phyloP scores from a whole-genome alignment of 148 eudicot genomes.

The Nyssa sinensis region DNA sequence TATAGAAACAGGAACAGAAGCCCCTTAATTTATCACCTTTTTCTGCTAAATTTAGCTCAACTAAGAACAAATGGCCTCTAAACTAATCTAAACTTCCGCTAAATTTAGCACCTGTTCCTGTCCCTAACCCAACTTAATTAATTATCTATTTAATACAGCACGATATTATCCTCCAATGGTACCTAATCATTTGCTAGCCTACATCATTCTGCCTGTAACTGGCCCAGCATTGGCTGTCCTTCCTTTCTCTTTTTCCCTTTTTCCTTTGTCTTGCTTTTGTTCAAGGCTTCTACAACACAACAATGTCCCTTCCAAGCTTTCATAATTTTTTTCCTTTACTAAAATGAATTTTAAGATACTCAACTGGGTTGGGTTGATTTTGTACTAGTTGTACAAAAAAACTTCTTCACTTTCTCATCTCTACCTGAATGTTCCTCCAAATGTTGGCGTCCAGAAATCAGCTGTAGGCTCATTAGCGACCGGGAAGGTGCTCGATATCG shows the following conservation, averaged over 20 bases:
- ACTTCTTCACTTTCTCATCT: slow-evolving; percentile 3
- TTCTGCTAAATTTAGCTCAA: slow-evolving; percentile 36
- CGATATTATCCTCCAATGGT: slow-evolving; percentile 1
- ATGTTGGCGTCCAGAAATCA: slow-evolving; percentile 92
- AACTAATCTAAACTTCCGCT: slow-evolving; percentile 34
- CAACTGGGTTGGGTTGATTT: not conserved
- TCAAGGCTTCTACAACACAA: slow-evolving; percentile 24
- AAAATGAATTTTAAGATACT: not conserved
- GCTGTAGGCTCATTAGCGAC: slow-evolving; percentile 63
- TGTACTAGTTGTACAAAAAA: not conserved
- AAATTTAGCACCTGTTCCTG: slow-evolving; percentile 68
- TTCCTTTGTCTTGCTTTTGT: slow-evolving; percentile 17
- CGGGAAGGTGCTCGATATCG: slow-evolving; percentile 77
- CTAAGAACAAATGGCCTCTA: slow-evolving; percentile 9
- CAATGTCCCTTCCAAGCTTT: slow-evolving; percentile 23
- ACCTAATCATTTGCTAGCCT: slow-evolving; percentile 21
- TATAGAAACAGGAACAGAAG: slow-evolving; percentile 53
- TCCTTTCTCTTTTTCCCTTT: slow-evolving; percentile 11
- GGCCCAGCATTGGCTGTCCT: slow-evolving; percentile 20
- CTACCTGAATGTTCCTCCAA: slow-evolving; percentile 71
- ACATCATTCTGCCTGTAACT: slow-evolving; percentile 19
- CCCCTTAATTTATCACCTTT: slow-evolving; percentile 10
- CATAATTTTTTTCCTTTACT: not conserved
- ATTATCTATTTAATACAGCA: not conserved
- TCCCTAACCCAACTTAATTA: slow-evolving; percentile 27